Evolutionary conservation across 2,329 filamentous ascomycete species (phyloP).

Genomic region (Bipolaris bicolor): DNA sequence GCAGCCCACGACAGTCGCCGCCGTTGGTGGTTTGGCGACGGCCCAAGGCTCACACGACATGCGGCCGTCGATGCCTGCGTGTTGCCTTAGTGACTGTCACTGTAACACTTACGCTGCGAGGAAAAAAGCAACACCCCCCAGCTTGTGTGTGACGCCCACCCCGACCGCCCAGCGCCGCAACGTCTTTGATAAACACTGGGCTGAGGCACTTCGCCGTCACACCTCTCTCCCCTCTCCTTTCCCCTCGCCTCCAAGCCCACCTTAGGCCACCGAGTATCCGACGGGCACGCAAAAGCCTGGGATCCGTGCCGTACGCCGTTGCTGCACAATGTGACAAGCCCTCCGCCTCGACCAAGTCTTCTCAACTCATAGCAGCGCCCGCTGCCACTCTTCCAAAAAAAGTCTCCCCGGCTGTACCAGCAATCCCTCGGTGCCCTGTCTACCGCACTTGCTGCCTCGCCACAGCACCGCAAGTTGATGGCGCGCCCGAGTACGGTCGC

Average conservation of each 20-base stretch:
- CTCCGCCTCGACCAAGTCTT: slow-evolving; percentile 14
- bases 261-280: slow-evolving; percentile 10
- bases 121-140: not conserved
- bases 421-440: slow-evolving; percentile 1
- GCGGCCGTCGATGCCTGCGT: not conserved
- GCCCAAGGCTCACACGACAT: slow-evolving; percentile 11
- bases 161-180: not conserved
- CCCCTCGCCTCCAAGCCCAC: slow-evolving; percentile 1
- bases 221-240: slow-evolving; percentile 3
- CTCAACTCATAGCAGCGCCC: not conserved
- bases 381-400: slow-evolving; percentile 2
- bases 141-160: not conserved
- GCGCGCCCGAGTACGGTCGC: slow-evolving; percentile 37
- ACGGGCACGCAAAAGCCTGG: slow-evolving; percentile 16
- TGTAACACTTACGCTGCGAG: not conserved
- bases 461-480: slow-evolving; percentile 24
- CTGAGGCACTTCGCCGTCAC: not conserved
- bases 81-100: slow-evolving; percentile 13
- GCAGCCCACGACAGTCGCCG: slow-evolving; percentile 12
- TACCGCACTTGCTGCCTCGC: slow-evolving; percentile 2
- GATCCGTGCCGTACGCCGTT: slow-evolving; percentile 18
- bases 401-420: not conserved
- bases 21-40: slow-evolving; percentile 21
- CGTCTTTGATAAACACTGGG: slow-evolving; percentile 1
- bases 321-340: slow-evolving; percentile 15